These are phyloP conservation scores for Penicillium riverlandense DNA, from an alignment of 495 filamentous ascomycete genomes.

Conservation along the genomic window DNA sequence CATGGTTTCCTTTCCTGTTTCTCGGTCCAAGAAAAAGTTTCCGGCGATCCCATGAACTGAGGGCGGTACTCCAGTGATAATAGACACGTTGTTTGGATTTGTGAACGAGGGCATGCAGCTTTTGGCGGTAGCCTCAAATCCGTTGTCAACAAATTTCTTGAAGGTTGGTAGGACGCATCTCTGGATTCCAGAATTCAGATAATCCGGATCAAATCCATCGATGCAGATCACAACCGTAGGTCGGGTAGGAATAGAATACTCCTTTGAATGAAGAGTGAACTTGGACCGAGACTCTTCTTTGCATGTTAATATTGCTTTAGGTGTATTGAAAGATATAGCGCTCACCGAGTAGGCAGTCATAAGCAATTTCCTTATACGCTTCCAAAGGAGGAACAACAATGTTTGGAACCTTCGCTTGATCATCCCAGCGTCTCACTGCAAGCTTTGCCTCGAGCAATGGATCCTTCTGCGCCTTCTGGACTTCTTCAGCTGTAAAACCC, in stretches of 20 bases:
- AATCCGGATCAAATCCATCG: constrained; percentile 30
- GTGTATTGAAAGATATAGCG: neutral
- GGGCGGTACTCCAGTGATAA: constrained; percentile 26
- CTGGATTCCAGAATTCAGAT: constrained; percentile 18
- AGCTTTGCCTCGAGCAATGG: constrained; percentile 26
- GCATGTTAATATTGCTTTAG: neutral
- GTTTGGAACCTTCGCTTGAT: constrained; percentile 26
- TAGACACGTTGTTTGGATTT: constrained; percentile 28
- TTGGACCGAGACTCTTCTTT: constrained; percentile 10
- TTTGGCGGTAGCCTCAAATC: constrained; percentile 24
- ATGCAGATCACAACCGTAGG: constrained; percentile 28
- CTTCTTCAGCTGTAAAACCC: constrained; percentile 24
- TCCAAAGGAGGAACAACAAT: constrained; percentile 15
- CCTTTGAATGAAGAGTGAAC: constrained; percentile 12
- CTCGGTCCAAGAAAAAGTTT: constrained; percentile 29
- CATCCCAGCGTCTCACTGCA: constrained; percentile 31
- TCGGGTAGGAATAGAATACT: constrained; percentile 13
- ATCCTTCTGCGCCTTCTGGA: constrained; percentile 20
- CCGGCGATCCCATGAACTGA: constrained; percentile 25
- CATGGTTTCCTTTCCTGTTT: constrained; percentile 26
- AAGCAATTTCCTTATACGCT: constrained; percentile 14
- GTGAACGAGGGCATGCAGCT: constrained; percentile 32
- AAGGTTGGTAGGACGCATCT: constrained; percentile 23
- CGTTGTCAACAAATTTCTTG: constrained; percentile 13
- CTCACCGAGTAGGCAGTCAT: constrained; percentile 15